Evolutionary conservation across 2,329 filamentous ascomycete species (phyloP).

Genomic region (Fusarium paranaense): DNA sequence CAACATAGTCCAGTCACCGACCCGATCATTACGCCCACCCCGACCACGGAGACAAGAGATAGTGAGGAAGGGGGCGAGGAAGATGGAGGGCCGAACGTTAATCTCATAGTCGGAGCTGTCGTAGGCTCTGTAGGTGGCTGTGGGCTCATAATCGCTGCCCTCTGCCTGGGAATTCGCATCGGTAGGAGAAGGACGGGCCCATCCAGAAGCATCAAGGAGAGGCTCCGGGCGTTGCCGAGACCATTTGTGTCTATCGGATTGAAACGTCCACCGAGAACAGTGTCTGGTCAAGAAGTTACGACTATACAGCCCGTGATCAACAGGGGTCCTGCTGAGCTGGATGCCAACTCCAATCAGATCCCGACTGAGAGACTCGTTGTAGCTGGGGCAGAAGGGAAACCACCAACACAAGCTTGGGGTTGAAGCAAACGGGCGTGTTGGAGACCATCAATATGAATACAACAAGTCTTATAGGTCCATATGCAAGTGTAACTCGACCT

Average conservation of each 20-base stretch:
- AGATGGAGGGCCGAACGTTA: neutral
- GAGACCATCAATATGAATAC: neutral
- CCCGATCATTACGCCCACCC: too few species aligned
- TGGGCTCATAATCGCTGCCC: neutral
- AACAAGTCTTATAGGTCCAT: neutral
- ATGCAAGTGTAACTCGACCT: neutral
- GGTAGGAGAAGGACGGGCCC: neutral
- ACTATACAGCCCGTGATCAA: neutral
- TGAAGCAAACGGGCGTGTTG: neutral
- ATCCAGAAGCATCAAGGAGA: neutral
- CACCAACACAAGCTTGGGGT: neutral
- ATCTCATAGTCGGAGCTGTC: neutral
- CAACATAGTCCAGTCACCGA: neutral
- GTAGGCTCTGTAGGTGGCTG: neutral
- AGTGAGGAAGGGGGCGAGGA: neutral
- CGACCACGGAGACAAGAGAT: neutral
- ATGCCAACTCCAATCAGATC: neutral
- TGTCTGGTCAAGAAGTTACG: neutral
- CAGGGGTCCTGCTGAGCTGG: neutral
- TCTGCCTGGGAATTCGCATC: neutral
- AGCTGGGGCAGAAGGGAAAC: neutral
- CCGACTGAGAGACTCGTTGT: neutral
- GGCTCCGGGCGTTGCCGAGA: neutral
- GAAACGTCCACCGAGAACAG: neutral
- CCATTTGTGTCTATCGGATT: neutral